These are phyloP conservation scores for Colletotrichum lindemuthianum DNA, from an alignment of 2,329 filamentous ascomycete species.

Conservation along the genomic window DNA sequence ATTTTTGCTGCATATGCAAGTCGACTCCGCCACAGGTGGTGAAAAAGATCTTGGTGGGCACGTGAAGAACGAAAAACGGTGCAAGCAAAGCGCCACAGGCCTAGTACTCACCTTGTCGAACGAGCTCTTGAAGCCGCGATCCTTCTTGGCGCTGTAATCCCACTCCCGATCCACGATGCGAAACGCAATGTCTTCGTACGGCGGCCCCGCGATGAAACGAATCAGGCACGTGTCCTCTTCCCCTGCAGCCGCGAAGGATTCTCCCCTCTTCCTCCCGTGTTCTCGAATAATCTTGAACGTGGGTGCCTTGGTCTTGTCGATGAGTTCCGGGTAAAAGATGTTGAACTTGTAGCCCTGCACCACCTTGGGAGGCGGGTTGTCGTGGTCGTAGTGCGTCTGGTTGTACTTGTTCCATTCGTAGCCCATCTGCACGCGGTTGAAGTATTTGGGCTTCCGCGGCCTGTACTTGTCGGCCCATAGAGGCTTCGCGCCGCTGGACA, in stretches of 20 bases:
- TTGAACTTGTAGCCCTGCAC: conserved; percentile 99
- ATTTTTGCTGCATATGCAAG: conserved; percentile 20
- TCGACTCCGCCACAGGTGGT: conserved; percentile 18
- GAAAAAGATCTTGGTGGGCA: background rate
- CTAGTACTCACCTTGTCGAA: conserved; percentile 86
- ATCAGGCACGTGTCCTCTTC: conserved; percentile 98
- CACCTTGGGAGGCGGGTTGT: conserved; percentile 96
- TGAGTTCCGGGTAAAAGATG: conserved; percentile 97
- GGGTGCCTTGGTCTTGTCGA: conserved; percentile 93
- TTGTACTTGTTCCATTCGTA: conserved; percentile 99
- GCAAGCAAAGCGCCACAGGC: background rate
- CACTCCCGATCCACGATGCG: conserved; percentile 98
- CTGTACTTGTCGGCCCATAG: conserved; percentile 87
- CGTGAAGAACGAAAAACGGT: conserved; percentile 5
- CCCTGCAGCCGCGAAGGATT: conserved; percentile 92
- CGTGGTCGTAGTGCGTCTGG: conserved; percentile 98
- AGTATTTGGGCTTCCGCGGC: conserved; percentile 93
- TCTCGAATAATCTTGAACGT: conserved; percentile 97
- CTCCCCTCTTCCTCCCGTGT: conserved; percentile 85
- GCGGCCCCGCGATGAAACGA: conserved; percentile 92
- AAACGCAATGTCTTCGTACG: conserved; percentile 97
- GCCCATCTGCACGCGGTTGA: conserved; percentile 98
- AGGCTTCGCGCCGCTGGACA: conserved; percentile 71
- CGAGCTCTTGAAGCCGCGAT: conserved; percentile 93
- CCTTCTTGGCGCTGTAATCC: conserved; percentile 97